Base-by-base conservation (phyloP, 2,329 filamentous ascomycete species). In the Aureobasidium uvarum region DNA sequence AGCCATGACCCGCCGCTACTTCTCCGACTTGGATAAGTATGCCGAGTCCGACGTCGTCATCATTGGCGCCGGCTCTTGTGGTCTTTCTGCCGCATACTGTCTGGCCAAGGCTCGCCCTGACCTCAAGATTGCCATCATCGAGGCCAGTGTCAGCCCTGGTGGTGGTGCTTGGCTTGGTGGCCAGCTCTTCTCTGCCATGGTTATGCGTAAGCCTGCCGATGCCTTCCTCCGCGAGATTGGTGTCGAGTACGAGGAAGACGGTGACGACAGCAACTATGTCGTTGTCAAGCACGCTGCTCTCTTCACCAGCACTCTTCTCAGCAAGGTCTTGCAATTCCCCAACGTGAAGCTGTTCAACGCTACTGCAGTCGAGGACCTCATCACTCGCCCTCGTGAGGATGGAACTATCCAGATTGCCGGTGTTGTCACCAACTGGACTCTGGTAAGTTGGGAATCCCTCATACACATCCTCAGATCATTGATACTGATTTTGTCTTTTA, bases 331-430 rank as follows among this genome's bases (percentile, higher is more conserved):
- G 60, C 79, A 85, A 67, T 90, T 96, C 81, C 90, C 91, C 69
- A 96, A 97, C 78, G 86, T 96, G 74, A 97, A 97, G 85, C 87
- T 97, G 68, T 97, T 96, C 86, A 97, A 97, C 76, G 92, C 92
- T 43, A 96, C 93, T 41, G 85, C 89, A 23, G 92, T 97, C 50
- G 93, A 97, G 80, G 92, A 97, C 74, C 82, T 97, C 68, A 94
- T 97, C 78, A 96, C 92, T 23, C 90, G 92, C 51, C 85, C 85
- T 14, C 77, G 79, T 54, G 80, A 77, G 45, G 66, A 72, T 31
- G 80, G 81, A 23, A 80, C 81, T 11, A 79, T 96, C 50, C 87
- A 90, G 68, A 88, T 96, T 70, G 90, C 91, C 10, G 92, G 92
- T 72, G 92, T 96, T 1, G 93, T 97, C 64, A 96, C 91, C 73